Conservation (phyloP, 1,284 basidiomycete genomes). For the Porodaedalea pini region DNA sequence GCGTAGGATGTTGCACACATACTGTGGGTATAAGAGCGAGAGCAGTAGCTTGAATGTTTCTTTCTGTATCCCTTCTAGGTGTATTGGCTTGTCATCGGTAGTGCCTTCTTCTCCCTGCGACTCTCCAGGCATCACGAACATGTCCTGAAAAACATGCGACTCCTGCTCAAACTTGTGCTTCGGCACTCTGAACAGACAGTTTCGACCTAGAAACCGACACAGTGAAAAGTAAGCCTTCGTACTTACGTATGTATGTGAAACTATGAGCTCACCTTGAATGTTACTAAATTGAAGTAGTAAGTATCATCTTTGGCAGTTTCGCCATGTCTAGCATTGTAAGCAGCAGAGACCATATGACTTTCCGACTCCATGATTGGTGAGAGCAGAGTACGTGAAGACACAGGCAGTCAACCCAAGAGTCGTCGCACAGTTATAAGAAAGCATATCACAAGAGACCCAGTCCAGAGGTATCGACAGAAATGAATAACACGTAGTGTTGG, state of each 20-base stretch:
- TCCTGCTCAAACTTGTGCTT: background rate
- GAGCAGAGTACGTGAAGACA: too few species aligned
- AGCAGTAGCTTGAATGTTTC: conserved; percentile 8
- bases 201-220: conserved; percentile 10
- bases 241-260: too few species aligned
- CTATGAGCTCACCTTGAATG: background rate
- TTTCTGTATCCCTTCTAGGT: conserved; percentile 1
- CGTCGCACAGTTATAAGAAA: too few species aligned
- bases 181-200: conserved; percentile 1
- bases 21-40: conserved; percentile 2
- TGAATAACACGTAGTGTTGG: too few species aligned
- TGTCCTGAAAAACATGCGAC: conserved; percentile 8
- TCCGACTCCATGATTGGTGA: too few species aligned
- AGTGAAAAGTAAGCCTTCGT: too few species aligned
- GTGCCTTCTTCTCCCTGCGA: background rate
- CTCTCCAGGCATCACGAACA: background rate
- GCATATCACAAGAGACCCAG: too few species aligned
- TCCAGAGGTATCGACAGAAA: too few species aligned
- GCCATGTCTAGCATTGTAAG: too few species aligned
- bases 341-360: too few species aligned
- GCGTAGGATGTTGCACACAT: too few species aligned
- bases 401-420: too few species aligned
- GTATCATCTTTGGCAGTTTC: conserved; percentile 1
- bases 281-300: background rate
- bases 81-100: conserved; percentile 7